Conservation (phyloP, 78 protist genomes). For the Chrysochromulina parva region DNA sequence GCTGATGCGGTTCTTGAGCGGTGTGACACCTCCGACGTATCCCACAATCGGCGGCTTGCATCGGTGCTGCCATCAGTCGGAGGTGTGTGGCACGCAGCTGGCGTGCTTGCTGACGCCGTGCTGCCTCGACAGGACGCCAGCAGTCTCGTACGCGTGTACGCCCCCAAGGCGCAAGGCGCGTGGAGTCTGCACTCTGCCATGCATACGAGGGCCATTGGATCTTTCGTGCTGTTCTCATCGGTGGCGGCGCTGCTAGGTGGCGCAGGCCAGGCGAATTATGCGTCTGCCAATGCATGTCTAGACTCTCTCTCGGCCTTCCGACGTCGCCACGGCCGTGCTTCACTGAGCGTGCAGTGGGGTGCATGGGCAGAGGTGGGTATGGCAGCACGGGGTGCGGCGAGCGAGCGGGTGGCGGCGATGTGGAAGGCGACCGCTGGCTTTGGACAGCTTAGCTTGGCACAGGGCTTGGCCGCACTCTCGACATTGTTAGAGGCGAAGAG, state of each 20-base stretch:
- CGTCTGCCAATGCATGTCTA: neutral
- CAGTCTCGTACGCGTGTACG: neutral
- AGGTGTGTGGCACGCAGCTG: constrained; percentile 1
- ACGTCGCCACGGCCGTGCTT: neutral
- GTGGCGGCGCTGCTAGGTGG: neutral
- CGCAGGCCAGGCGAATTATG: neutral
- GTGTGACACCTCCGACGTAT: no score
- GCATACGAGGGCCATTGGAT: no score
- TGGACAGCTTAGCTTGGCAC: neutral
- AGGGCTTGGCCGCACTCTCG: neutral
- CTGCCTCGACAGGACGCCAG: neutral
- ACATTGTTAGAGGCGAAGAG: neutral
- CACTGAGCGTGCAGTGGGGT: neutral
- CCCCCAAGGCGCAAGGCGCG: neutral
- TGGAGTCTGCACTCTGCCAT: neutral
- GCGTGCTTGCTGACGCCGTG: neutral
- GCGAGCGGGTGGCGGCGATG: neutral
- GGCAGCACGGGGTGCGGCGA: neutral
- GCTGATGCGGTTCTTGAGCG: no score
- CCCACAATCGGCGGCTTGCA: no score
- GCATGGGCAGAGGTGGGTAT: constrained; percentile 17
- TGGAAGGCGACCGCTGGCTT: neutral
- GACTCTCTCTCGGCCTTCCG: neutral
- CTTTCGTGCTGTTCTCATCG: neutral
- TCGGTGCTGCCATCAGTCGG: neutral